These are phyloP conservation scores for Heliamphora pulchella DNA, from an alignment of 179 eudicot genomes.

Conservation along the genomic window DNA sequence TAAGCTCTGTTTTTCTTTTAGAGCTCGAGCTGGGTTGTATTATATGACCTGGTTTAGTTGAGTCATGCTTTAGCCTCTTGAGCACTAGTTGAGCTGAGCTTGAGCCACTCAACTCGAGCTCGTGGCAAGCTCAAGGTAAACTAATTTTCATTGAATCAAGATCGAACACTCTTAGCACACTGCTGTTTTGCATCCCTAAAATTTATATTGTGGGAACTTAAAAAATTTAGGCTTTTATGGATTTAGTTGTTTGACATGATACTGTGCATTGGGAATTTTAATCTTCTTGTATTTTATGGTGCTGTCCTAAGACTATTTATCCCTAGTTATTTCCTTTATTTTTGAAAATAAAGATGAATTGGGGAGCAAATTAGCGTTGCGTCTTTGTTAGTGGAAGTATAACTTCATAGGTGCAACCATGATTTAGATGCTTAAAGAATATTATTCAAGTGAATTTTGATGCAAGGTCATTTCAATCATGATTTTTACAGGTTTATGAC, in stretches of 20 bases:
- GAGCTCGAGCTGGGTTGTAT: background rate
- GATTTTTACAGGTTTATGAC: slow-evolving; percentile 72
- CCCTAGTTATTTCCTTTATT: background rate
- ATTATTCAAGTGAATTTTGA: background rate
- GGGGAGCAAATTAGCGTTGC: background rate
- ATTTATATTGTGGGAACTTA: background rate
- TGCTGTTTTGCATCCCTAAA: background rate
- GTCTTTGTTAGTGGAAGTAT: background rate
- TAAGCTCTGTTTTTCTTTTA: background rate
- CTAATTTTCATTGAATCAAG: background rate
- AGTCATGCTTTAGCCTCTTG: background rate
- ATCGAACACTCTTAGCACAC: background rate
- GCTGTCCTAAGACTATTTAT: background rate
- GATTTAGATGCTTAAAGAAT: background rate
- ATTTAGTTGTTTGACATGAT: background rate
- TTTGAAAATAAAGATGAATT: background rate
- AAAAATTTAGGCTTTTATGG: background rate
- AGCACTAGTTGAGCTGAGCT: background rate
- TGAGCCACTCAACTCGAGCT: background rate
- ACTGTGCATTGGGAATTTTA: background rate
- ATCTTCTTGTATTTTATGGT: background rate
- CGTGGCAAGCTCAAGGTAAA: background rate
- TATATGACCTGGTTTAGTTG: background rate
- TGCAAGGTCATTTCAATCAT: background rate
- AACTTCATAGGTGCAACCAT: background rate